Evolutionary conservation across 495 filamentous ascomycete species (phyloP).

Genomic region (Schizothecium vesticola): DNA sequence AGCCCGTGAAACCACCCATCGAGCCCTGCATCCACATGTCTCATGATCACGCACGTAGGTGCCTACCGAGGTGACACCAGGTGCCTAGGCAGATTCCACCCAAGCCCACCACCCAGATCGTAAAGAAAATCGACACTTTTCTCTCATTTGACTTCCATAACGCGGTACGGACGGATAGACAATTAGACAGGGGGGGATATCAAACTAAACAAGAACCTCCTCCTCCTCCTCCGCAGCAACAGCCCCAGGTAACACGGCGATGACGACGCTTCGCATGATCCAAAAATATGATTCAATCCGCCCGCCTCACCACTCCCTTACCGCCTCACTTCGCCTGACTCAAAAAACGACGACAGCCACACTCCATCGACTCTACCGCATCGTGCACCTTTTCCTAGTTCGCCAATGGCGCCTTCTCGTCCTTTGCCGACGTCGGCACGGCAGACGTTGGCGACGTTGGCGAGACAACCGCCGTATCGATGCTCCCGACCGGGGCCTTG

Average conservation of each 20-base stretch:
- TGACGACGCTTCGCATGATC: background rate
- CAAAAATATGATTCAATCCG: background rate
- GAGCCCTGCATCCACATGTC: background rate
- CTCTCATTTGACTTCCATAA: background rate
- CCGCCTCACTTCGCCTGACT: background rate
- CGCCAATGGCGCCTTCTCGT: constrained; percentile 18
- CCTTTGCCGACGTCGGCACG: constrained; percentile 8
- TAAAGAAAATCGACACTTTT: background rate
- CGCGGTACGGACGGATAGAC: background rate
- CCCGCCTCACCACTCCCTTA: background rate
- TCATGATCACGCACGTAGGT: background rate
- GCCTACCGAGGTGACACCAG: background rate
- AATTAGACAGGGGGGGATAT: background rate
- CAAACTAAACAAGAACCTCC: constrained; percentile 4
- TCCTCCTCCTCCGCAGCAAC: background rate
- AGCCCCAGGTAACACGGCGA: background rate
- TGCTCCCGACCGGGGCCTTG: background rate
- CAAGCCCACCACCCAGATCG: background rate
- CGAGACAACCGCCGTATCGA: constrained; percentile 1
- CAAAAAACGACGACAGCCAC: background rate
- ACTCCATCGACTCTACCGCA: background rate
- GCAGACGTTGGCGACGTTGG: constrained; percentile 1
- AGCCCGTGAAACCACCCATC: background rate
- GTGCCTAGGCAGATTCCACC: background rate
- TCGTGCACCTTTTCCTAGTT: background rate